Evolutionary conservation across 1,139 yeast genomes (phyloP).

Genomic region (Meyerozyma smithsonii): DNA sequence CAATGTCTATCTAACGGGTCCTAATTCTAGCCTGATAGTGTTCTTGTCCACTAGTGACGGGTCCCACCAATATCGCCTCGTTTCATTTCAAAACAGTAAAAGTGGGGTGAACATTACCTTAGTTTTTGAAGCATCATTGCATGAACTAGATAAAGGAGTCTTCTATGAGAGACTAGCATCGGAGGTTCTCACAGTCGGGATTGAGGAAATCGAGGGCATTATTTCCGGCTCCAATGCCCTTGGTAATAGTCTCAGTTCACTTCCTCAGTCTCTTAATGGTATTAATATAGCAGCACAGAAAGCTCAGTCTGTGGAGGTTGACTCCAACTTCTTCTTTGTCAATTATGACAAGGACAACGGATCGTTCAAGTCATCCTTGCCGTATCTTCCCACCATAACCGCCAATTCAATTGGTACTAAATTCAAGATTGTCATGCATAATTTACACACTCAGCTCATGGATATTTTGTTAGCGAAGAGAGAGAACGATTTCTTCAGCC

Average conservation of each 20-base stretch:
- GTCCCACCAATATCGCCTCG: slow-evolving; percentile 23
- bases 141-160: slow-evolving; percentile 17
- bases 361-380: slow-evolving; percentile 35
- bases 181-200: slow-evolving; percentile 17
- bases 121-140: slow-evolving; percentile 26
- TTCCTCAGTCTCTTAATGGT: slow-evolving; percentile 23
- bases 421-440: slow-evolving; percentile 28
- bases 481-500: slow-evolving; percentile 19
- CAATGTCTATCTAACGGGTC: slow-evolving; percentile 28
- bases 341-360: slow-evolving; percentile 25
- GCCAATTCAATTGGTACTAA: slow-evolving; percentile 9
- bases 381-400: slow-evolving; percentile 27
- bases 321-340: slow-evolving; percentile 36
- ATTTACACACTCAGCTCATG: slow-evolving; percentile 37
- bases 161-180: slow-evolving; percentile 22
- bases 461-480: slow-evolving; percentile 27
- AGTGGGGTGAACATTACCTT: slow-evolving; percentile 22
- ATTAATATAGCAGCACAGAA: slow-evolving; percentile 1
- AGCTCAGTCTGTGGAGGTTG: slow-evolving; percentile 16
- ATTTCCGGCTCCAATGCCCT: slow-evolving; percentile 15
- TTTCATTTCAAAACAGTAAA: slow-evolving; percentile 17
- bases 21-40: slow-evolving; percentile 21
- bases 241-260: slow-evolving; percentile 29
- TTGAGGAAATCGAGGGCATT: slow-evolving; percentile 20
- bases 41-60: slow-evolving; percentile 16